These are phyloP conservation scores for Daldinia loculata DNA, from an alignment of 495 filamentous ascomycete species.

Conservation along the genomic window DNA sequence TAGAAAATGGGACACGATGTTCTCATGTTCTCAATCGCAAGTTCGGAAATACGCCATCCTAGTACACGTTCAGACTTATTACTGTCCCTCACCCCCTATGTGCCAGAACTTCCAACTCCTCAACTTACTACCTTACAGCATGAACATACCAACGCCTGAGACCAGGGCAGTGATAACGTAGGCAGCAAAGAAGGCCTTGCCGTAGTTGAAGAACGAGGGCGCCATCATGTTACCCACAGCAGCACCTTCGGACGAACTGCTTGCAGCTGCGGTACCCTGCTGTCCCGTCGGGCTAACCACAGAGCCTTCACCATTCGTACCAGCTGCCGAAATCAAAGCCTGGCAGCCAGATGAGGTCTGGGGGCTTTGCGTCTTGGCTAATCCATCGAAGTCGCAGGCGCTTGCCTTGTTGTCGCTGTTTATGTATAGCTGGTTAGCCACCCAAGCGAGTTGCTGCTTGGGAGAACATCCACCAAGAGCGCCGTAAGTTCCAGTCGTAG, in stretches of 20 bases:
- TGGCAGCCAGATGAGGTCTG: constrained; percentile 52
- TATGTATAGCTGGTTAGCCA: constrained; percentile 82
- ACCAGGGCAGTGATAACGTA: constrained; percentile 68
- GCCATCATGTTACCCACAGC: constrained; percentile 50
- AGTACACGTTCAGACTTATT: constrained; percentile 35
- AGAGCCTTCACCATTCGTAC: constrained; percentile 48
- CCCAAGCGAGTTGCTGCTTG: constrained; percentile 80
- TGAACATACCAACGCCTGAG: constrained; percentile 72
- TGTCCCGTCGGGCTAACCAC: constrained; percentile 36
- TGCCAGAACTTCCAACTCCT: constrained; percentile 6
- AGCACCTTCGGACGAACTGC: constrained; percentile 37
- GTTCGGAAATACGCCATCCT: constrained; percentile 25
- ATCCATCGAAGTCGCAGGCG: constrained; percentile 82
- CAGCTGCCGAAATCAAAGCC: constrained; percentile 51
- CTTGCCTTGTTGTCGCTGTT: constrained; percentile 60
- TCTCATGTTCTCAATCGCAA: constrained; percentile 20
- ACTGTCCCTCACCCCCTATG: constrained; percentile 14
- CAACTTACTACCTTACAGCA: constrained; percentile 62
- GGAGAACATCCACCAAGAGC: constrained; percentile 86
- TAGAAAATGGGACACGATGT: constrained; percentile 6
- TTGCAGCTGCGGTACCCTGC: constrained; percentile 47
- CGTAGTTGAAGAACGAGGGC: constrained; percentile 64
- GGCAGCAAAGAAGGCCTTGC: constrained; percentile 64
- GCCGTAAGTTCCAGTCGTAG: constrained; percentile 78
- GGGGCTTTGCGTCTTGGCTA: constrained; percentile 61